Base-by-base conservation (phyloP, 805 yeast genomes). In the Ogataea wickerhamii region DNA sequence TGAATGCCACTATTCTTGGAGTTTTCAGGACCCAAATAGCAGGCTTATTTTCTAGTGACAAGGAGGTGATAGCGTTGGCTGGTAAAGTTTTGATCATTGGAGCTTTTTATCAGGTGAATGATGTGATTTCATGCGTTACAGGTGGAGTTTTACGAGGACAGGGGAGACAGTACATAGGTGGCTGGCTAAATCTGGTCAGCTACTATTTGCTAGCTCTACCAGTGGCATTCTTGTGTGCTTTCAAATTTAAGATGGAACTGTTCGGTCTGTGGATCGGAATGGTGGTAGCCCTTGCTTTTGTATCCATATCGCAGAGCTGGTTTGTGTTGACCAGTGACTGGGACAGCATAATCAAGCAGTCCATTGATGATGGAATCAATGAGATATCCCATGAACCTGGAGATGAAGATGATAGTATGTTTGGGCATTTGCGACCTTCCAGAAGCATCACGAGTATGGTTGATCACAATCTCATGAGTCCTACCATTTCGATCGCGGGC, bases 121-220 rank as follows among this genome's bases (percentile, higher is more conserved):
- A 84, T 58, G 80, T 81, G 8, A 61, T 78, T 51, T 75, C 81
- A 45, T 84, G 87, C 12, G 78, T 81, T 34, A 74, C 84, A 1
- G 88, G 87, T 12, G 91, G 91, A 12, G 71, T 86, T 43, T 64
- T 84, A 37, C 71, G 93, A 55, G 91, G 91, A 5, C 89, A 82
- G 62, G 91, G 91, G 12, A 76, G 76, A 58, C 82, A 81, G 29
- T 73, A 70, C 49, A 71, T 80, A 25, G 82, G 83, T 0, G 82
- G 83, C 2, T 68, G 70, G 36, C 70, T 78, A 23, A 78, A 77
- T 42, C 56, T 80, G 45, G 41, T 76, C 23, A 66, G 81, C 5
- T 80, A 80, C 56, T 80, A 81, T 48, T 62, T 75, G 30, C 57
- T 81, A 22, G 87, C 86, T 10, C 61, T 81, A 13, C 88, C 88